A percentile compares a stretch with the other conserved stretches of the same genome.
Conservation (phyloP, 257 asterid species). For the Solanum virginianum region DNA sequence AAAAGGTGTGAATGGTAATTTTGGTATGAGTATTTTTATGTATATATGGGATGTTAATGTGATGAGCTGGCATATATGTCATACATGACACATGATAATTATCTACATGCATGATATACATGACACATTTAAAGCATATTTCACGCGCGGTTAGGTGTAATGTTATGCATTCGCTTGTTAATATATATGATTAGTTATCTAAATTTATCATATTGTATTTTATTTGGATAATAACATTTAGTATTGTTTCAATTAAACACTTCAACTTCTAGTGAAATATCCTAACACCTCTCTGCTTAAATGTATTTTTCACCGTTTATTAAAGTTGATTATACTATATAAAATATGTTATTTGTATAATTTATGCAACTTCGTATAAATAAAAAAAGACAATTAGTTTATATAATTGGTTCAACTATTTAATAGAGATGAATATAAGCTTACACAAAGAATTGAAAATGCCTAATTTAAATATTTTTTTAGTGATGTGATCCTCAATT, state of each 20-base stretch:
- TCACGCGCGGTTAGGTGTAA: background rate
- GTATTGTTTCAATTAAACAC: background rate
- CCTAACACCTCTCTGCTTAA: background rate
- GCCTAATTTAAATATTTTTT: too few relatives aligned
- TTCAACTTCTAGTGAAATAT: background rate
- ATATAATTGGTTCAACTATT: too few relatives aligned
- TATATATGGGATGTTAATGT: background rate
- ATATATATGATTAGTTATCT: background rate
- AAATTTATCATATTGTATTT: background rate
- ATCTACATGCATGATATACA: slow-evolving; percentile 5
- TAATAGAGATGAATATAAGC: too few relatives aligned
- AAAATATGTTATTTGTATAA: too few relatives aligned
- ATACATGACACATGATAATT: slow-evolving; percentile 8
- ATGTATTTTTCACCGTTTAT: background rate
- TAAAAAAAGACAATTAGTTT: too few relatives aligned
- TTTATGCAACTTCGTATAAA: too few relatives aligned
- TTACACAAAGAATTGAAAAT: too few relatives aligned
- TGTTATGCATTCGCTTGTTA: background rate
- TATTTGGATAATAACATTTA: fast-evolving
- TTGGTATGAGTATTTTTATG: background rate
- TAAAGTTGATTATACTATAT: background rate
- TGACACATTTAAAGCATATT: background rate
- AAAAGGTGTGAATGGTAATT: background rate
- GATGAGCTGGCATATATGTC: slow-evolving; percentile 29
- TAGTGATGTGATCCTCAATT: too few relatives aligned